phyloP scores from a whole-genome alignment of 345 rosid genomes.

The Citrus maxima region DNA sequence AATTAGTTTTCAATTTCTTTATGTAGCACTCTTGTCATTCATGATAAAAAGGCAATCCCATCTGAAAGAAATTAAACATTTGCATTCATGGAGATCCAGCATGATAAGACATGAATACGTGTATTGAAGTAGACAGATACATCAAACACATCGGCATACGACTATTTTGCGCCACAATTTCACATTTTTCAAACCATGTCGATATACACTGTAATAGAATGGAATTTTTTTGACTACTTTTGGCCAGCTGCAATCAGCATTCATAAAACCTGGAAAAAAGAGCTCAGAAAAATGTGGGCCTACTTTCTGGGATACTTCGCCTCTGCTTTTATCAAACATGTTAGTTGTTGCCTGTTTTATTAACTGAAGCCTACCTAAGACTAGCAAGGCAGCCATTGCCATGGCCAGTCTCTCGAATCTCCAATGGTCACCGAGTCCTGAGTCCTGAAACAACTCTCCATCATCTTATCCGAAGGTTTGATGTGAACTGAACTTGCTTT shows the following conservation, averaged over 20 bases:
- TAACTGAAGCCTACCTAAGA: background rate
- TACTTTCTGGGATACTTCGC: background rate
- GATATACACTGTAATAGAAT: background rate
- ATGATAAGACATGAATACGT: slow-evolving; percentile 4
- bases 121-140: slow-evolving; percentile 7
- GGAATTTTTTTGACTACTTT: background rate
- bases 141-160: background rate
- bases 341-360: background rate
- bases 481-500: too few species aligned
- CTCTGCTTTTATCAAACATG: background rate
- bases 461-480: background rate
- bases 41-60: background rate
- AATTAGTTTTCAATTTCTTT: background rate
- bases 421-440: too few species aligned
- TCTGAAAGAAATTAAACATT: background rate
- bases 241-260: background rate
- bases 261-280: background rate
- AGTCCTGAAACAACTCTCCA: background rate
- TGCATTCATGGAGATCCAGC: background rate
- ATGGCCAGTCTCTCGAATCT: too few species aligned
- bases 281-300: background rate
- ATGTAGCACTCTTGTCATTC: background rate
- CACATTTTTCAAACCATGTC: background rate
- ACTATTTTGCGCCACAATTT: background rate
- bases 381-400: background rate